Percentiles rank a stretch among this genome's conserved stretches.
Conservation (phyloP, 2,329 filamentous ascomycete genomes). For the Stagonosporopsis tanaceti region DNA sequence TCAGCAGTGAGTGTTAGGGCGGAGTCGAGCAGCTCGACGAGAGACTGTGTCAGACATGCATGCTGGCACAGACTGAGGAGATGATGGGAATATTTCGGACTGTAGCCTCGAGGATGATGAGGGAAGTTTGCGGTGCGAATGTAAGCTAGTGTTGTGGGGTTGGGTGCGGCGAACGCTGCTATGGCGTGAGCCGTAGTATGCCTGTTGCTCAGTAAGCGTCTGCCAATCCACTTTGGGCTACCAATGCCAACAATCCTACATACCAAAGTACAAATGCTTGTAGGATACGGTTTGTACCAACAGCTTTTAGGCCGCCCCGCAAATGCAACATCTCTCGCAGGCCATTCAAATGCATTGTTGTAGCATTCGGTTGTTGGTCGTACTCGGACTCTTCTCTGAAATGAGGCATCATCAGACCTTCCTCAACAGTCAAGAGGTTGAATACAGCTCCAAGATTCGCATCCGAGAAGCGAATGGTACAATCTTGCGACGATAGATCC, state of each 20-base stretch:
- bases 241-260: slow-evolving; percentile 26
- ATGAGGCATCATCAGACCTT: slow-evolving; percentile 37
- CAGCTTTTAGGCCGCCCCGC: slow-evolving; percentile 44
- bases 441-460: slow-evolving; percentile 51
- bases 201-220: slow-evolving; percentile 51
- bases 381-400: slow-evolving; percentile 29
- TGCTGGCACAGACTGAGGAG: slow-evolving; percentile 41
- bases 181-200: slow-evolving; percentile 51
- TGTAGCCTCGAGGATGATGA: slow-evolving; percentile 42
- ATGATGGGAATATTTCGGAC: slow-evolving; percentile 38
- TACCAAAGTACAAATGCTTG: slow-evolving; percentile 53
- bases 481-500: slow-evolving; percentile 39
- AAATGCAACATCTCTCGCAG: slow-evolving; percentile 47
- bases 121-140: slow-evolving; percentile 38
- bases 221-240: slow-evolving; percentile 37
- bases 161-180: slow-evolving; percentile 44
- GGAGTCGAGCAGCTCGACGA: slow-evolving; percentile 39
- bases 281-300: slow-evolving; percentile 49
- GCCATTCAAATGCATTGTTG: slow-evolving; percentile 44
- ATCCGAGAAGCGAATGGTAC: slow-evolving; percentile 41
- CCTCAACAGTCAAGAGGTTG: slow-evolving; percentile 48
- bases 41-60: slow-evolving; percentile 39
- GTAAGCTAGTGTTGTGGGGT: slow-evolving; percentile 41
- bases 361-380: slow-evolving; percentile 44
- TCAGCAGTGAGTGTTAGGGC: slow-evolving; percentile 46